A percentile compares a stretch with the other conserved stretches of the same genome.
These are phyloP conservation scores for Apocynum venetum DNA, from an alignment of 257 asterid genomes.

Conservation along the genomic window DNA sequence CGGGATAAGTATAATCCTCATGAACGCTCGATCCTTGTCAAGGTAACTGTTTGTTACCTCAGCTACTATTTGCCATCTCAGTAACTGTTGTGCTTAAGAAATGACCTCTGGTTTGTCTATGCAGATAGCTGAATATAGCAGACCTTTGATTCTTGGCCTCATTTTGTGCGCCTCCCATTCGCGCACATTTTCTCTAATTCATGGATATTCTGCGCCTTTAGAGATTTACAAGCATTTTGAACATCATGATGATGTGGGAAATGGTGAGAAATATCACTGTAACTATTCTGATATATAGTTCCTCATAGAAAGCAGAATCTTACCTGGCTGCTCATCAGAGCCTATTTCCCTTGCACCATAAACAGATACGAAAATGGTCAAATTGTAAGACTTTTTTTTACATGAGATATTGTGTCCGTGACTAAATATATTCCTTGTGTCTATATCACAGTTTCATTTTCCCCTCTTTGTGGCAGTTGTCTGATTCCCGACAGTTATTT, in stretches of 20 bases:
- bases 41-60: conserved; percentile 40
- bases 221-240: conserved; percentile 97
- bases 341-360: background rate
- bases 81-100: conserved; percentile 18
- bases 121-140: conserved; percentile 69
- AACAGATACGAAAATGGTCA: background rate
- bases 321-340: no score
- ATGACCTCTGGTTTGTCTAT: conserved; percentile 32
- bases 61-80: conserved; percentile 11
- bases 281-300: background rate
- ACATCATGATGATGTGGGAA: conserved; percentile 80
- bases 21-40: conserved; percentile 46
- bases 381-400: background rate
- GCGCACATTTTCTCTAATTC: conserved; percentile 83
- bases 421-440: background rate
- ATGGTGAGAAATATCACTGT: conserved; percentile 38
- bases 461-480: background rate
- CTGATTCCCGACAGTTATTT: background rate
- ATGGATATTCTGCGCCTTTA: conserved; percentile 94
- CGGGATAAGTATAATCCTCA: conserved; percentile 63
- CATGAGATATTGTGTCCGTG: no score
- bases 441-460: background rate
- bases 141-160: conserved; percentile 86
- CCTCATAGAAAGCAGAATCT: background rate
- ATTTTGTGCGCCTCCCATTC: conserved; percentile 90